These are phyloP conservation scores for Lanmaoa pseudosensibilis DNA, from an alignment of 768 basidiomycete species.

Conservation along the genomic window DNA sequence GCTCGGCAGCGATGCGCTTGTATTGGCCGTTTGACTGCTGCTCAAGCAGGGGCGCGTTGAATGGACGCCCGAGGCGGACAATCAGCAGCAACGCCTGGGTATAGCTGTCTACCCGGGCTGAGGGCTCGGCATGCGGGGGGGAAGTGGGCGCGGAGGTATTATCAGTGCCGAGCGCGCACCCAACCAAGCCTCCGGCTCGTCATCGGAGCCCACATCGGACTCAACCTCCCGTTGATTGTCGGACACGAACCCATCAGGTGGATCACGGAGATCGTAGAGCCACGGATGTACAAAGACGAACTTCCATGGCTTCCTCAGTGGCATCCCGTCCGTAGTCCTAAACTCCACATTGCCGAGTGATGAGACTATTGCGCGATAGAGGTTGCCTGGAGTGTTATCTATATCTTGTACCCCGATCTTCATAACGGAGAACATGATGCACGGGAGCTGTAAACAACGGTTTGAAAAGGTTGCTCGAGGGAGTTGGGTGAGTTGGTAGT, in stretches of 20 bases:
- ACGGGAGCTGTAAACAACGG: too few species aligned
- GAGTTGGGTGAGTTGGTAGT: too few species aligned
- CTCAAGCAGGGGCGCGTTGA: conserved; percentile 4
- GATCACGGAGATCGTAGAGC: not conserved
- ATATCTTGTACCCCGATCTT: not conserved
- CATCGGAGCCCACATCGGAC: not conserved
- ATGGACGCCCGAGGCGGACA: not conserved
- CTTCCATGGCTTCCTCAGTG: not conserved
- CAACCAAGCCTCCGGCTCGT: not conserved
- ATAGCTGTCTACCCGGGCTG: not conserved
- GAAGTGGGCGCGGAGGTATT: not conserved
- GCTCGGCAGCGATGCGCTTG: not conserved
- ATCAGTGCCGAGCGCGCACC: not conserved
- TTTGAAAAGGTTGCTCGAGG: too few species aligned
- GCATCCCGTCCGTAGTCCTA: not conserved
- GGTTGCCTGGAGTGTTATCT: not conserved
- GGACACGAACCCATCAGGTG: not conserved
- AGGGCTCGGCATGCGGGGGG: not conserved
- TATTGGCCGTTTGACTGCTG: not conserved
- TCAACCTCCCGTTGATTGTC: not conserved
- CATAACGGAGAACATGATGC: too few species aligned
- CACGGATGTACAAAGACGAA: conserved; percentile 3
- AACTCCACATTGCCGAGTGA: conserved; percentile 1
- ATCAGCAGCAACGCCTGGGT: not conserved
- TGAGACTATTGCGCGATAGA: not conserved